Evolutionary conservation across 2,329 filamentous ascomycete species (phyloP), one percentile per base, ranked within the genome.

Genomic region (Incumbomyces lentus): DNA sequence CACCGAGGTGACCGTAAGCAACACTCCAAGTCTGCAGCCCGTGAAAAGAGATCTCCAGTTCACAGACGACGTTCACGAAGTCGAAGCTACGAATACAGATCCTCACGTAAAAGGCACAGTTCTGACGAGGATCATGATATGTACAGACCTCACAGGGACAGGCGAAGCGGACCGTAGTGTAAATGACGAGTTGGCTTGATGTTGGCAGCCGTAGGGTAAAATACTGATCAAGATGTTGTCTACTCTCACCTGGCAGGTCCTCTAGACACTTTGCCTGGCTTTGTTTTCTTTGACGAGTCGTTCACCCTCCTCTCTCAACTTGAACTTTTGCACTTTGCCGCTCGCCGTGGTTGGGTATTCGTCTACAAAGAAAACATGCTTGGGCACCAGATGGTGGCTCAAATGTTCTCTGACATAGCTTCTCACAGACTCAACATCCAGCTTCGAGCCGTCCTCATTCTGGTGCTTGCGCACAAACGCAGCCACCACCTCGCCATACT

Each of bases 341-440:
- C 87, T 95, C 5, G 88, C 85, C 31, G 92, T 98, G 75, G 95
- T 95, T 16, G 90, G 90, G 62, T 86, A 93, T n/a, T 80, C 77
- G 1, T 81, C 74, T 0, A 85, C 72, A 76, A 85, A 95, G 61
- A 95, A 95, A n/a, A 96, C 76, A 61, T 90, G 79, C 65, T 85
- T 92, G 0, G 90, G 90, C 44, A 86, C 86, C 31, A 82, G 63
- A 60, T 95, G 78, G 64, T 90, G 85, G 53, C 78, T 79, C 51
- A 96, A 63, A 41, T 73, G 77, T 47, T 72, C 68, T 40, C 75
- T 68, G 2, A 95, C 87, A 86, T 86, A 95, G 1, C 67, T 64
- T 58, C 78, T 75, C 1, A 94, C 70, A 29, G 77, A 74, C 0
- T 81, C 73, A 40, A 70, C 71, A 1, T 69, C 74, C 10, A 87